A percentile compares a stretch with the other conserved stretches of the same genome.
These are phyloP conservation scores for Phytophthora sp. DNA, from an alignment of 352 stramenopile genomes.

Conservation along the genomic window DNA sequence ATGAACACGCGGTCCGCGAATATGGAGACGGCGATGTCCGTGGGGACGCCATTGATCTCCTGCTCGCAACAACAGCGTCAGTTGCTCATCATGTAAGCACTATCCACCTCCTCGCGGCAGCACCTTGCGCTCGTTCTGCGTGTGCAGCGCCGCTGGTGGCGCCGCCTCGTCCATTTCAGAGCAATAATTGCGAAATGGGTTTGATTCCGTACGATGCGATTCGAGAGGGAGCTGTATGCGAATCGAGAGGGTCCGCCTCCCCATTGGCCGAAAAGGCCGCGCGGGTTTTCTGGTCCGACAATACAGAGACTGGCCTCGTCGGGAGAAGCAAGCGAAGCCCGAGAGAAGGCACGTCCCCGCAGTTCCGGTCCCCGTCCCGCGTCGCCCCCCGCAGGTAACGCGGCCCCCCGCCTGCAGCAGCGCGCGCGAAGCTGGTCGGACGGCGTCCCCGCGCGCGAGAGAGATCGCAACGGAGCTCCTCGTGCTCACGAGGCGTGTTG, in stretches of 20 bases:
- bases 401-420: neutral
- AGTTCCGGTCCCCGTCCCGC: conserved; percentile 5
- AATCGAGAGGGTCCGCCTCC: neutral
- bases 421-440: too few species aligned
- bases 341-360: conserved; percentile 28
- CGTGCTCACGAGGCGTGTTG: conserved; percentile 20
- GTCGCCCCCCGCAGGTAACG: conserved; percentile 18
- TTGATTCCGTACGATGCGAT: neutral
- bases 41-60: conserved; percentile 78
- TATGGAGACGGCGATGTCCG: conserved; percentile 76
- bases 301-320: conserved; percentile 30
- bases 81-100: too few species aligned
- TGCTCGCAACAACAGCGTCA: conserved; percentile 22
- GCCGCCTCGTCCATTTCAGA: conserved; percentile 14
- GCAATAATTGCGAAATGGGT: conserved; percentile 7
- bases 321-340: conserved; percentile 16
- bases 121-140: conserved; percentile 49
- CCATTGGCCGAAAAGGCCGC: conserved; percentile 23
- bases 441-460: too few species aligned
- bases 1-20: conserved; percentile 88
- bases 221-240: neutral
- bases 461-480: conserved; percentile 5
- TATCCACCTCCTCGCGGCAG: neutral
- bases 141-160: conserved; percentile 39
- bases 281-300: conserved; percentile 23